Percentiles rank a stretch among this genome's conserved stretches.
Evolutionary conservation across 1,284 basidiomycete species (phyloP).

Genomic region (Tilletiopsis washingtonensis): DNA sequence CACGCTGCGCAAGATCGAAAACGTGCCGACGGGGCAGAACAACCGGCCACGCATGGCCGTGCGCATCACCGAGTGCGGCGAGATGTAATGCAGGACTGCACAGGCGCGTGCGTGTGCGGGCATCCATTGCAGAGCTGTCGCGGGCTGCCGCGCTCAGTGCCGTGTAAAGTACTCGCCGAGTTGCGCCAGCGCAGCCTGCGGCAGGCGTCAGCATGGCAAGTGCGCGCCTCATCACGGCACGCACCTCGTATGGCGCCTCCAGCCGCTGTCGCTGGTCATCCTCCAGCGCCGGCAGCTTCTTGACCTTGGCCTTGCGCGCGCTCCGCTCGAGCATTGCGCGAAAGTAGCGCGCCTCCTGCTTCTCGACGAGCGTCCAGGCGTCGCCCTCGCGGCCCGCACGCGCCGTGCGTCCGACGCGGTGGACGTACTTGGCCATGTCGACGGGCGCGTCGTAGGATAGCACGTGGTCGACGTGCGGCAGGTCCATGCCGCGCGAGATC

Average conservation of each 20-base stretch:
- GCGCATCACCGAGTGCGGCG: slow-evolving; percentile 42
- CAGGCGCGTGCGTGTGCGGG: no score
- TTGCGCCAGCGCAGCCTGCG: no score
- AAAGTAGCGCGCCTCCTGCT: slow-evolving; percentile 49
- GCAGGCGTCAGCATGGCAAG: no score
- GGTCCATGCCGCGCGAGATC: slow-evolving; percentile 92
- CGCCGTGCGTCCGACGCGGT: slow-evolving; percentile 88
- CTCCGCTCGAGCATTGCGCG: not conserved
- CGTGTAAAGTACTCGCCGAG: no score
- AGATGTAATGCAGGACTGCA: no score
- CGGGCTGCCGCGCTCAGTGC: no score
- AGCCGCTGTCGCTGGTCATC: no score
- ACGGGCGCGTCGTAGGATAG: slow-evolving; percentile 89
- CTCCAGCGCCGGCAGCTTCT: no score
- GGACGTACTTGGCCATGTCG: slow-evolving; percentile 96
- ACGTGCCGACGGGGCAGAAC: slow-evolving; percentile 34
- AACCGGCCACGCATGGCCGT: slow-evolving; percentile 37
- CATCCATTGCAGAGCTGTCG: no score
- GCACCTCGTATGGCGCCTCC: no score
- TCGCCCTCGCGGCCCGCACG: slow-evolving; percentile 76
- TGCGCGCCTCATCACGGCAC: no score
- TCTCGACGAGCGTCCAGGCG: slow-evolving; percentile 91
- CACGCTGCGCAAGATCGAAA: slow-evolving; percentile 44
- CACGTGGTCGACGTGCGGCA: slow-evolving; percentile 81
- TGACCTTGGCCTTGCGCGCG: not conserved